Base-by-base conservation (phyloP, 2,329 filamentous ascomycete genomes). In the Ploettnerulaceae sp. region DNA sequence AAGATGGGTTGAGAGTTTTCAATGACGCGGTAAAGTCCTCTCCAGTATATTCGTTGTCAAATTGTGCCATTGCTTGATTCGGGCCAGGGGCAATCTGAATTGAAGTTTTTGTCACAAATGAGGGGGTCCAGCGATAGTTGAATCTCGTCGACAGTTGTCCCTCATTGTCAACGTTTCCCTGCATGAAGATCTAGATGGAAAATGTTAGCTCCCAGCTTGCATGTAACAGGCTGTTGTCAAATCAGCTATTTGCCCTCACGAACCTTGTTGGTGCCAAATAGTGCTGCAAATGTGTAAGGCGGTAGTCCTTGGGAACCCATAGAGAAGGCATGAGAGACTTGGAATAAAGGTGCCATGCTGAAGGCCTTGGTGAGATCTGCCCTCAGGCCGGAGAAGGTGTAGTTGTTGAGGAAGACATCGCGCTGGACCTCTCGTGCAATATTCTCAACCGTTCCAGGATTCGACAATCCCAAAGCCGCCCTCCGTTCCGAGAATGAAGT, bases 361-460 rank as follows among this genome's bases (percentile, higher is more conserved):
- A 97, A 95, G 65, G 89, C 83, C 77, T 96, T 97, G 66, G 89
- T 96, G 66, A 97, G 75, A 70, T 98, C 93, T 67, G 91, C 94
- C 66, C 91, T 87, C 68, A 98, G 79, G 63, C 93, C 93, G 34
- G 88, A 86, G 75, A 98, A 97, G 82, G 93, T 94, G 69, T 89
- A 86, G 75, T 96, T 95, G 72, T 85, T 93, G 63, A 96, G 81
- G 67, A 97, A 84, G 61, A 96, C 90, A 78, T 96, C 90, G 71
- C 90, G 89, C 73, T 94, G 85, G 54, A 96, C 89, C 74, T 98
- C 93, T 67, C 86, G 84, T 59, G 86, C 80, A 67, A 95, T 83
- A 64, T 82, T 83, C 71, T 98, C 93, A 58, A 96, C 83, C 42
- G 86, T 90, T 61, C 93, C 93, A 31, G 93, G 93, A 71, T 97